Conservation (phyloP, 2,329 filamentous ascomycete species). For the Clonostachys solani region DNA sequence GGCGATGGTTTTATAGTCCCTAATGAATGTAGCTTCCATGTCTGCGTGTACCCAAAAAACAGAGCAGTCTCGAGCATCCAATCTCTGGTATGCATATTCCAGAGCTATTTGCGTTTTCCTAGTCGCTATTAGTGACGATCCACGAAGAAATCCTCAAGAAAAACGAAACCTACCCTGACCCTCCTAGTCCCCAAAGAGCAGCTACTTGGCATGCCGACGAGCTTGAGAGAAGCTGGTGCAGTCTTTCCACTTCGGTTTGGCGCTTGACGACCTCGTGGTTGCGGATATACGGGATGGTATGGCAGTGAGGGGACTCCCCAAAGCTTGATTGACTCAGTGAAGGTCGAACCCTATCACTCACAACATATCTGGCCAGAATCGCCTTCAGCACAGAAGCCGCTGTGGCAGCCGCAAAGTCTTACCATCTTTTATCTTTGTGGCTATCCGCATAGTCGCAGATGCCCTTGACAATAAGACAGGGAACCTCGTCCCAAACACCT, state of each 20-base stretch:
- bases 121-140: not conserved
- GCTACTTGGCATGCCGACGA: constrained; percentile 7
- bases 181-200: constrained; percentile 17
- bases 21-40: constrained; percentile 16
- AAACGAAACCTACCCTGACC: constrained; percentile 13
- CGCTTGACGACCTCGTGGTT: constrained; percentile 16
- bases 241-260: constrained; percentile 7
- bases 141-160: not conserved
- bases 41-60: constrained; percentile 29
- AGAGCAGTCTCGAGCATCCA: constrained; percentile 12
- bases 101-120: constrained; percentile 29
- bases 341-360: too few relatives aligned
- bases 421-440: constrained; percentile 21
- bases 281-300: constrained; percentile 10
- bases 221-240: constrained; percentile 11
- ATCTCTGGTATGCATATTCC: constrained; percentile 20
- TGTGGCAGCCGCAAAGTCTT: constrained; percentile 28
- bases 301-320: too few relatives aligned
- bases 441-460: constrained; percentile 24
- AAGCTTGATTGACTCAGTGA: too few relatives aligned
- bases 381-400: constrained; percentile 21
- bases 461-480: constrained; percentile 30
- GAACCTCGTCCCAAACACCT: constrained; percentile 21
- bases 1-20: constrained; percentile 20
- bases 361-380: not conserved